Evolutionary conservation across 768 basidiomycete species (phyloP), one percentile per base, ranked within the genome.

Genomic region (Xerocomellus intermedius): DNA sequence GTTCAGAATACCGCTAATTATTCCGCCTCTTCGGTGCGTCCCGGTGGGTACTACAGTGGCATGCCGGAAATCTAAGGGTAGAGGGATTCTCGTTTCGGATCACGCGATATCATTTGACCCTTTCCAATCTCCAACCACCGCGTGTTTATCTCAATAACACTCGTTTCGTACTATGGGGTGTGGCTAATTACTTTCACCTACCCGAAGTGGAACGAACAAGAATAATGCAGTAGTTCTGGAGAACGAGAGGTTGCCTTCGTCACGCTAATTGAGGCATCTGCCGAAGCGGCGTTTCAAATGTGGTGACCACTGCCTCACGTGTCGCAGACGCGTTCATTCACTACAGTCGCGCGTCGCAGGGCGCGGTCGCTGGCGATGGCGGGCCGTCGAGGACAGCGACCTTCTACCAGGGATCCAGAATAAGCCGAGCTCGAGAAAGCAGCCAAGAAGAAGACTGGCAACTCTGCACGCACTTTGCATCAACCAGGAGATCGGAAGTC

Each of bases 11-110:
- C 53, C 22, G 17, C 43, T 19, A 10, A 46, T n/a, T 58, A 69
- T 22, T 52, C 69, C 37, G 22, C 28, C 1, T 19, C 59, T 28
- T 41, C 50, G 5, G 5, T 41, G 2, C 65, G 47, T 12, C 50
- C 69, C 1, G 48, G 60, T 12, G 64, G 57, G 30, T 49, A 60
- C 24, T 71, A 72, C 38, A 64, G 42, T 36, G 67, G 71, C 3
- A 39, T 32, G 17, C 69, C 69, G 6, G 69, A 72, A 39, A 26
- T 71, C 19, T 71, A 38, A 60, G 32, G 30, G n/a, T 22, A 35
- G 8, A 9, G 16, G 8, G 2, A 22, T 45, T 10, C 3, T 54
- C 16, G n/a, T 26, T 36, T 28, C 6, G 33, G 8, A 10, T 28
- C 12, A 17, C 4, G 7, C n/a, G 3, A 21, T 32, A 19, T 46